A percentile compares a stretch with the other conserved stretches of the same genome.
These are phyloP conservation scores for Trichosphaerium sp. DNA, from an alignment of 78 protist species.

Conservation along the genomic window DNA sequence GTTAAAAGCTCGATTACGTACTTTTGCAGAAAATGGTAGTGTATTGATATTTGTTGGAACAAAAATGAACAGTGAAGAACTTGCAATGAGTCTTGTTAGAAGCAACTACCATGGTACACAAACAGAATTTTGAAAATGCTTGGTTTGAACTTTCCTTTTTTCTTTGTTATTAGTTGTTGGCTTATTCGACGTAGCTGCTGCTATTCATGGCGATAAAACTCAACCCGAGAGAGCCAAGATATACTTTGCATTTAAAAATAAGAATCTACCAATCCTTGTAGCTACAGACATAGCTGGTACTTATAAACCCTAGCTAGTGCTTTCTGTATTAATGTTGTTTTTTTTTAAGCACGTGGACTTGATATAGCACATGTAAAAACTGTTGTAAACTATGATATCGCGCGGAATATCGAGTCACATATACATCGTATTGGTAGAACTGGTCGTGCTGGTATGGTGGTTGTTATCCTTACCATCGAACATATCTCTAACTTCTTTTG, in stretches of 20 bases:
- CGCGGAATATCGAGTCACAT: conserved; percentile 68
- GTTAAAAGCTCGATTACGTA: conserved; percentile 21
- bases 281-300: conserved; percentile 72
- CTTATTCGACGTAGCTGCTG: conserved; percentile 8
- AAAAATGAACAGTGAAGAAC: conserved; percentile 1
- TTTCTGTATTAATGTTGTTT: background rate
- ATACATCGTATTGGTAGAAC: conserved; percentile 81
- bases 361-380: conserved; percentile 51
- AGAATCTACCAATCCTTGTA: conserved; percentile 22
- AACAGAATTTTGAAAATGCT: too few relatives aligned
- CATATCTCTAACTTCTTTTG: background rate
- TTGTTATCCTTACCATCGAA: background rate
- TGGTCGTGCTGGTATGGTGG: conserved; percentile 65
- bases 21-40: conserved; percentile 17
- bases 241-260: conserved; percentile 24
- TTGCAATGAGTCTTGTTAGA: background rate
- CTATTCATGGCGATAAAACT: conserved; percentile 63
- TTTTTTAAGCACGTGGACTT: conserved; percentile 56
- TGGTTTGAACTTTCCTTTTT: background rate
- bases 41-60: conserved; percentile 51
- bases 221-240: conserved; percentile 44
- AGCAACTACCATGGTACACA: conserved; percentile 6
- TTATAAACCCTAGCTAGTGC: background rate
- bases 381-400: conserved; percentile 64
- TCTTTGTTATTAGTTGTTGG: too few relatives aligned